phyloP scores from a whole-genome alignment of 441 rosid genomes.

The Corymbia citriodora region DNA sequence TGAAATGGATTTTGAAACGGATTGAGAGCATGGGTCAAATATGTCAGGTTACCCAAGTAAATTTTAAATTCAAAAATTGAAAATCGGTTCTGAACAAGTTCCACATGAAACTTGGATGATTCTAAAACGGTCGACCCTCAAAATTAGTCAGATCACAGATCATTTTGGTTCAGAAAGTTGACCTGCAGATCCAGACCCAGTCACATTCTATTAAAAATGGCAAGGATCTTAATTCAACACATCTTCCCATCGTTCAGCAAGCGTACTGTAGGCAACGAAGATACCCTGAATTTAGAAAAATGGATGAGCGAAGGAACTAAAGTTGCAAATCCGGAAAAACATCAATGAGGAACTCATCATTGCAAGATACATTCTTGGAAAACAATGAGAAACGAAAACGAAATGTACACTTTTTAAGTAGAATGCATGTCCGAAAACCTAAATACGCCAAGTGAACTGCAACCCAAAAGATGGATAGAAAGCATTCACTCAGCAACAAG shows the following conservation, averaged over 20 bases:
- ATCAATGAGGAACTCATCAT: background rate
- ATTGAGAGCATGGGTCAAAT: no score
- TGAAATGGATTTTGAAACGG: no score
- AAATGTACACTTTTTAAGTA: background rate
- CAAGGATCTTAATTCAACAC: background rate
- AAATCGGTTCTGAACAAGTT: rapidly evolving
- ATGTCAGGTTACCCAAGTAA: no score
- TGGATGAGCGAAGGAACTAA: background rate
- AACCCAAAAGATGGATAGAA: background rate
- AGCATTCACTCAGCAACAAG: background rate
- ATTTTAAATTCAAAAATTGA: background rate
- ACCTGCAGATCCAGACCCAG: background rate
- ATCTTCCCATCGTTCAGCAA: background rate
- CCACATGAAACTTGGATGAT: background rate
- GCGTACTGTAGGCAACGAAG: background rate
- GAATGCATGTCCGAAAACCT: background rate
- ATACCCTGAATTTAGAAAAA: background rate
- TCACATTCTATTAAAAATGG: background rate
- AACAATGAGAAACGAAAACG: background rate
- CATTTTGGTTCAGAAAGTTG: background rate
- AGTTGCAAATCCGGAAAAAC: background rate
- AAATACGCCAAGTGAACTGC: background rate
- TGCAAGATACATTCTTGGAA: background rate
- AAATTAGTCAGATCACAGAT: background rate
- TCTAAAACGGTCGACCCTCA: background rate